Base-by-base conservation (phyloP, 768 basidiomycete genomes). In the Xerocomellus amylosporus region DNA sequence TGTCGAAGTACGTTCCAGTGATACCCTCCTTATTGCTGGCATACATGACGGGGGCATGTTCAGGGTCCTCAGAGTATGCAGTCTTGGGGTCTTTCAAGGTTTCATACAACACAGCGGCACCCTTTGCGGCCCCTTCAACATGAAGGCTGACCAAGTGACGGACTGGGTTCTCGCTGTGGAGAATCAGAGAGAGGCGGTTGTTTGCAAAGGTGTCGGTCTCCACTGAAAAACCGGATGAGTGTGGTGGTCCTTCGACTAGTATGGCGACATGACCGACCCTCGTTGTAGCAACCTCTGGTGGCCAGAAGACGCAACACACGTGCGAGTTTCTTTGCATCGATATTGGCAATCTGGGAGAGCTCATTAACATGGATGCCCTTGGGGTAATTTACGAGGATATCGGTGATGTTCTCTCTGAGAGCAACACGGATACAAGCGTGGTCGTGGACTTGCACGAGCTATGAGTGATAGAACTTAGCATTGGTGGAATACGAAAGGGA, bases 141-240 rank as follows among this genome's bases (percentile, higher is more conserved):
- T 67, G 67, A 22, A 61, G 53, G 33, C 19, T 49, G 34, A 64
- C 15, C 53, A 70, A 58, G 42, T 64, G 60, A 31, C 52, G 54
- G 31, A 61, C 58, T 20, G 68, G 56, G 34, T 70, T 61, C 28
- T 62, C 45, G 10, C 52, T 58, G 26, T 59, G 64, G 8, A 74
- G 58, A 39, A 61, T 59, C 8, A 68, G 40, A 17, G 71, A 73
- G 9, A 74, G 59, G 0, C 71, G 70, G 43, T 68, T 74, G 58
- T 74, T 74, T n/a, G 70, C 60, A 49, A 72, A 75, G 0, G 65
- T 64, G 34, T 71, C 61, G 5, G 49, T 52, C 15, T 63, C 53
- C 26, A 75, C 73, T 75, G 48, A 42, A 44, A 20, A 7, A 17
- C 12, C 0, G 8, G 20, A 28, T 52, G 14, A 46, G 44, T 14